A percentile compares a stretch with the other conserved stretches of the same genome.
phyloP scores from a whole-genome alignment of 1,284 basidiomycete genomes.

The Heterobasidion annosum region DNA sequence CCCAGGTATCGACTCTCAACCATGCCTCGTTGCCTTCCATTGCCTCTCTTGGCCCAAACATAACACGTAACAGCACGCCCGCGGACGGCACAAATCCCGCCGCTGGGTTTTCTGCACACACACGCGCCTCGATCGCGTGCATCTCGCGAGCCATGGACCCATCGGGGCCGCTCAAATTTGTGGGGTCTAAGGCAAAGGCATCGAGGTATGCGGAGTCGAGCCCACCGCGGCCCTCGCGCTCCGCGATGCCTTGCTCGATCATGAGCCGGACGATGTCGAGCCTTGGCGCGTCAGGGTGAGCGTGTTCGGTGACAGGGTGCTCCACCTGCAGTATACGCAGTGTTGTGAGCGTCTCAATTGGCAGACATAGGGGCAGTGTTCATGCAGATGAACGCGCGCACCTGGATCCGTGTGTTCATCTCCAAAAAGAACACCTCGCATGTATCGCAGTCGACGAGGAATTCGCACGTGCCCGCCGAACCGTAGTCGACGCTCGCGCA shows the following conservation, averaged over 20 bases:
- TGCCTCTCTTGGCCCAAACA: slow-evolving; percentile 21
- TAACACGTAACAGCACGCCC: slow-evolving; percentile 51
- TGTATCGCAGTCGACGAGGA: slow-evolving; percentile 49
- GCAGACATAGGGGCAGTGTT: neutral
- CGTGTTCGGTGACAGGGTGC: slow-evolving; percentile 58
- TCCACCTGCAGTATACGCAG: slow-evolving; percentile 37
- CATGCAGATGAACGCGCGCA: slow-evolving; percentile 13
- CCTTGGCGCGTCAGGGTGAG: slow-evolving; percentile 27
- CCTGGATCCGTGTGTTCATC: slow-evolving; percentile 67
- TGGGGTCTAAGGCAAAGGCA: slow-evolving; percentile 19
- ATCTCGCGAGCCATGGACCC: neutral
- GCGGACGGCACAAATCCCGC: slow-evolving; percentile 52
- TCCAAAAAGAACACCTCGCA: slow-evolving; percentile 64
- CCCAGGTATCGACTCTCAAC: slow-evolving; percentile 51
- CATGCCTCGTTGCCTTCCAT: slow-evolving; percentile 21
- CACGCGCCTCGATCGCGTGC: slow-evolving; percentile 54
- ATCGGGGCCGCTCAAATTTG: no score
- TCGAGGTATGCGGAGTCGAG: slow-evolving; percentile 19
- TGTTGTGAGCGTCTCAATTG: neutral
- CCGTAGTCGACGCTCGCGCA: slow-evolving; percentile 44
- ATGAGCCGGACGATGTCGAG: slow-evolving; percentile 63
- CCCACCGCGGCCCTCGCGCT: slow-evolving; percentile 16
- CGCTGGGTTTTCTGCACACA: slow-evolving; percentile 62
- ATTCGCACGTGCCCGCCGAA: slow-evolving; percentile 63
- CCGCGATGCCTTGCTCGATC: slow-evolving; percentile 43